These are phyloP conservation scores for Suhomyces sp. DNA, from an alignment of 805 yeast genomes.

Conservation along the genomic window DNA sequence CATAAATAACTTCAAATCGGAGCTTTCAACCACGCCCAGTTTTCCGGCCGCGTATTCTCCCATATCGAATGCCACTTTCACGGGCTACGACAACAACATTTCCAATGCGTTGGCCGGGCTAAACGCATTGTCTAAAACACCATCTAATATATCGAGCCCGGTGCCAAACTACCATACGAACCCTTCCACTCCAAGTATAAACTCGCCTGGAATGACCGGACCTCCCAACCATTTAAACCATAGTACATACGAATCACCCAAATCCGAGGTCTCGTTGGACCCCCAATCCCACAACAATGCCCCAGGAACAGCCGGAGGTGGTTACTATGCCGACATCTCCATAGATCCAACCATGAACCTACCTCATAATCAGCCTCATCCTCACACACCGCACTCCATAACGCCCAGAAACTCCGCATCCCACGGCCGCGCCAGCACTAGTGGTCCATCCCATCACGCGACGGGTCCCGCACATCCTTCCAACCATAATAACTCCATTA, in stretches of 20 bases:
- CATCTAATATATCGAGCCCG: slow-evolving; percentile 28
- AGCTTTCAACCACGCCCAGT: slow-evolving; percentile 8
- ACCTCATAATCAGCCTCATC: slow-evolving; percentile 40
- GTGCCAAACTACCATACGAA: slow-evolving; percentile 18
- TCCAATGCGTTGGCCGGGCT: slow-evolving; percentile 44
- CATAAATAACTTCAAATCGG: slow-evolving; percentile 1
- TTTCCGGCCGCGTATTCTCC: slow-evolving; percentile 35
- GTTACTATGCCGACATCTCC: slow-evolving; percentile 43
- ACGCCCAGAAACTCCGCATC: slow-evolving; percentile 32
- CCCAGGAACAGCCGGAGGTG: slow-evolving; percentile 34
- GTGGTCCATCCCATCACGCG: background rate
- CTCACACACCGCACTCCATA: slow-evolving; percentile 23
- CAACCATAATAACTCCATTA: slow-evolving; percentile 37
- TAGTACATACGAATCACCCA: slow-evolving; percentile 24
- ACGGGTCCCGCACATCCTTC: slow-evolving; percentile 4
- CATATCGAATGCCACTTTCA: slow-evolving; percentile 33
- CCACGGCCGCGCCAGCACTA: background rate
- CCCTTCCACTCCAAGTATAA: slow-evolving; percentile 21
- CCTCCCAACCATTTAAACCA: slow-evolving; percentile 10
- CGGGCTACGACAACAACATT: slow-evolving; percentile 40
- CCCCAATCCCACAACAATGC: slow-evolving; percentile 28
- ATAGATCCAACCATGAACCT: slow-evolving; percentile 46
- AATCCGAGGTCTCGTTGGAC: slow-evolving; percentile 27
- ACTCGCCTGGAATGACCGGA: slow-evolving; percentile 17
- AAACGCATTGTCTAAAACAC: slow-evolving; percentile 38